These are phyloP conservation scores for Rosa hybrid DNA, from an alignment of 331 rosid genomes.

Conservation along the genomic window DNA sequence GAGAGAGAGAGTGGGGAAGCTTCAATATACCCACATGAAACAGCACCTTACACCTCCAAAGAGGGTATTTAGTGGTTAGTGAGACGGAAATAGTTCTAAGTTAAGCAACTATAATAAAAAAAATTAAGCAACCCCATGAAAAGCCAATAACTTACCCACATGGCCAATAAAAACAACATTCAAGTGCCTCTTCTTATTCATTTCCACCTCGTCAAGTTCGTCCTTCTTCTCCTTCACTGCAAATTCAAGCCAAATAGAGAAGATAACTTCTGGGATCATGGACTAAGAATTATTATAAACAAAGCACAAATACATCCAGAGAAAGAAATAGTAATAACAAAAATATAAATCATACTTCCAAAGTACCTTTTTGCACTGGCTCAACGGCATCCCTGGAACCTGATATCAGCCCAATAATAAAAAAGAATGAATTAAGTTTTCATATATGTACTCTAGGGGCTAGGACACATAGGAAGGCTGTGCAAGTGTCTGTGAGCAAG, in stretches of 20 bases:
- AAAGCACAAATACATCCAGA: constrained; percentile 11
- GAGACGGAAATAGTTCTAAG: not conserved
- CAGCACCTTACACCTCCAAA: not conserved
- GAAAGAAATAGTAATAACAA: not conserved
- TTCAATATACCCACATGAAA: not conserved
- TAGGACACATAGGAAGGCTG: not conserved
- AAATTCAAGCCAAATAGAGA: constrained; percentile 32
- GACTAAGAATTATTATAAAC: not conserved
- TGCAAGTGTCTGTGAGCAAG: not conserved
- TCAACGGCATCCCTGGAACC: constrained; percentile 39
- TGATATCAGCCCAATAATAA: constrained; percentile 40
- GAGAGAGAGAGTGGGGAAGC: not conserved
- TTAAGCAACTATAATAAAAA: no score
- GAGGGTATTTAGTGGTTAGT: not conserved
- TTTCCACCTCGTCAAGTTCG: constrained; percentile 32
- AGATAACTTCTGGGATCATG: not conserved
- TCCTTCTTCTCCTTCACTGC: constrained; percentile 60
- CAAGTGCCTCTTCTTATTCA: constrained; percentile 65
- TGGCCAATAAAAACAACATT: constrained; percentile 97
- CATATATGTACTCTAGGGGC: not conserved
- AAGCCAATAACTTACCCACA: constrained; percentile 66
- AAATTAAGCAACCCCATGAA: not conserved
- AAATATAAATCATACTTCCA: constrained; percentile 9
- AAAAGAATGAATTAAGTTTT: not conserved
- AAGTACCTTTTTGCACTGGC: constrained; percentile 54